Percentiles rank a stretch among this genome's conserved stretches.
Conservation (phyloP, 2,329 filamentous ascomycete species). For the Hymenoscyphus scutula region DNA sequence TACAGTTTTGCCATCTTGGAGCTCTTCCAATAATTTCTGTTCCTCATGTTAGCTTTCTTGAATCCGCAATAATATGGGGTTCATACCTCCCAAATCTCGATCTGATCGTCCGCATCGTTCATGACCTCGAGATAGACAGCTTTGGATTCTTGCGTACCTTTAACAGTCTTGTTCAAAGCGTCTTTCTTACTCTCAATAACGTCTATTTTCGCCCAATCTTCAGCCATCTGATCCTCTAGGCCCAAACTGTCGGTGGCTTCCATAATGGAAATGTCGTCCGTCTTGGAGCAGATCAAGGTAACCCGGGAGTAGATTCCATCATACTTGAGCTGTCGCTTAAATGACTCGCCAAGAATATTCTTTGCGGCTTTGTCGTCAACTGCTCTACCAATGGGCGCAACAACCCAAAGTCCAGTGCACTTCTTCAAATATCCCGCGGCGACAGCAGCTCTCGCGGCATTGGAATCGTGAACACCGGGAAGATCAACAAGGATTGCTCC, state of each 20-base stretch:
- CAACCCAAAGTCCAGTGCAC: slow-evolving; percentile 35
- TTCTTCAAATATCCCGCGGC: slow-evolving; percentile 33
- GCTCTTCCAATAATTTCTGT: slow-evolving; percentile 36
- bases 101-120: slow-evolving; percentile 41
- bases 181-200: slow-evolving; percentile 20
- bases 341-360: slow-evolving; percentile 8
- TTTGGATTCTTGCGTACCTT: slow-evolving; percentile 37
- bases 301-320: slow-evolving; percentile 8
- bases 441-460: slow-evolving; percentile 45
- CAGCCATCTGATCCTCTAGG: slow-evolving; percentile 30
- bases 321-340: slow-evolving; percentile 5
- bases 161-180: slow-evolving; percentile 26
- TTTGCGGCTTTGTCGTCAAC: slow-evolving; percentile 46
- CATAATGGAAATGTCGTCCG: slow-evolving; percentile 4
- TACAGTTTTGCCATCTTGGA: slow-evolving; percentile 43
- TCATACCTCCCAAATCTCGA: slow-evolving; percentile 45
- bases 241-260: slow-evolving; percentile 5
- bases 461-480: slow-evolving; percentile 51
- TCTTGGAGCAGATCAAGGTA: slow-evolving; percentile 11
- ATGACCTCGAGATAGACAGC: slow-evolving; percentile 36
- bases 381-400: slow-evolving; percentile 45
- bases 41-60: background rate
- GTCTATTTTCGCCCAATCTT: slow-evolving; percentile 37
- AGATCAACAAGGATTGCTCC: slow-evolving; percentile 53
- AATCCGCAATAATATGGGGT: background rate